Base-by-base conservation (phyloP, 1,139 yeast species). In the Hyphopichia buzzinii region DNA sequence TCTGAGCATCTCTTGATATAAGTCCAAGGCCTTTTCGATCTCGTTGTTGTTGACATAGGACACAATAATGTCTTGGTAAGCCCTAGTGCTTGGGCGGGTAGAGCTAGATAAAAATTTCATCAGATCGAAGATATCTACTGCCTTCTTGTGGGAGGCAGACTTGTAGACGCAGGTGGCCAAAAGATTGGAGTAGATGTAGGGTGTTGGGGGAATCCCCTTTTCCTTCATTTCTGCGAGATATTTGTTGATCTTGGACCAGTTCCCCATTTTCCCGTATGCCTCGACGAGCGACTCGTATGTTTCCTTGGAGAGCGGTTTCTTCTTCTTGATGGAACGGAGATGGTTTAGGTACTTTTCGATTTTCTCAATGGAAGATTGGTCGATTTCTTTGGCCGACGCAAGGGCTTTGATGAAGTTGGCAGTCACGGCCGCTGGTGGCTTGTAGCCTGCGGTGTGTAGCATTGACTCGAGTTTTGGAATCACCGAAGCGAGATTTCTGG, bases 41-140 rank as follows among this genome's bases (percentile, higher is more conserved):
- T 85, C 76, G 39, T 76, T 67, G 39, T 77, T 72, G 44, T 76
- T 74, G 4, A 81, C 76, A 41, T 87, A 79, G 2, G 88, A 70
- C 7, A 79, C 71, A 16, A 90, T 74, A 62, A 89, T 76, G 12
- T 84, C 77, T 41, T 82, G 81, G 57, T 88, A 92, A 1, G 88
- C 78, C 15, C 66, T 60, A 0, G 77, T 55, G 34, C 80, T 84
- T 0, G 97, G 97, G 36, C 76, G 74, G 2, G 87, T 77, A 23
- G 64, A 60, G 5, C 68, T 54, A 1, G 94, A 79, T 43, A 84
- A 59, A 54, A 86, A 90, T 55, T 88, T 90, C 89, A 92, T 82
- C 44, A 88, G 78, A 48, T 84, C 92, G 55, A 92, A 92, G 1
- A 86, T 68, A 35, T 81, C 79, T 39, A 77, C 74, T 0, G 96